Conservation (phyloP, 2,329 filamentous ascomycete species). For the Aspergillus floridensis region DNA sequence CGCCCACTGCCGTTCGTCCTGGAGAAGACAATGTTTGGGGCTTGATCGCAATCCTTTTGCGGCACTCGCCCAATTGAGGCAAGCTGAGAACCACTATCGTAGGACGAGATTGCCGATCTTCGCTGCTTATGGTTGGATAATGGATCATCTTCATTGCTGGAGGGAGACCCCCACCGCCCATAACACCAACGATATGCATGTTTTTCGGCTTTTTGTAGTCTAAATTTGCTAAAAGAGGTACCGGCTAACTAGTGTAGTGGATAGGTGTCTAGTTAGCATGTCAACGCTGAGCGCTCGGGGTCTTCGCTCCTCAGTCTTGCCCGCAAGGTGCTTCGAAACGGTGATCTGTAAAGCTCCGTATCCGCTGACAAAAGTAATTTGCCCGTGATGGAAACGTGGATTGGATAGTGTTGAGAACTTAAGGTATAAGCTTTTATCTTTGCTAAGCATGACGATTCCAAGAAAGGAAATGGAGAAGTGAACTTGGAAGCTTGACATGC, state of each 20-base stretch:
- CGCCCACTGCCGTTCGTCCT: neutral
- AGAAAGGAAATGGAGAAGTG: too few relatives aligned
- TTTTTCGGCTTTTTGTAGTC: neutral
- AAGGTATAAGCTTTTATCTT: neutral
- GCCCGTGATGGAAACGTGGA: neutral
- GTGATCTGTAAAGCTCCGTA: neutral
- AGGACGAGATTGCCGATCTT: neutral
- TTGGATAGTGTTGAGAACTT: too few relatives aligned
- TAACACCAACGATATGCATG: neutral
- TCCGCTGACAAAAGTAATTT: neutral
- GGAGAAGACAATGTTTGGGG: neutral
- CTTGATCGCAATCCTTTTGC: neutral
- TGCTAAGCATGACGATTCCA: neutral
- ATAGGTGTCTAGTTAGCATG: neutral
- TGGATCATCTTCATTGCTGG: neutral
- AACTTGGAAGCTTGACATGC: neutral
- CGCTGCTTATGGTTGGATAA: neutral
- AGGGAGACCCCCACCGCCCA: neutral
- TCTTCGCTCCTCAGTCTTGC: neutral
- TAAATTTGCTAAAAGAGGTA: constrained; percentile 2
- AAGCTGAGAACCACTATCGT: constrained; percentile 1
- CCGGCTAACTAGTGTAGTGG: neutral
- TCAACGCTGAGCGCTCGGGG: neutral
- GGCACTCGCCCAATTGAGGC: neutral
- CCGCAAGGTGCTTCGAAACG: neutral